Percentiles rank a stretch among this genome's conserved stretches.
Evolutionary conservation across 2,329 filamentous ascomycete species (phyloP).

Genomic region (Aspergillus pseudonomiae): DNA sequence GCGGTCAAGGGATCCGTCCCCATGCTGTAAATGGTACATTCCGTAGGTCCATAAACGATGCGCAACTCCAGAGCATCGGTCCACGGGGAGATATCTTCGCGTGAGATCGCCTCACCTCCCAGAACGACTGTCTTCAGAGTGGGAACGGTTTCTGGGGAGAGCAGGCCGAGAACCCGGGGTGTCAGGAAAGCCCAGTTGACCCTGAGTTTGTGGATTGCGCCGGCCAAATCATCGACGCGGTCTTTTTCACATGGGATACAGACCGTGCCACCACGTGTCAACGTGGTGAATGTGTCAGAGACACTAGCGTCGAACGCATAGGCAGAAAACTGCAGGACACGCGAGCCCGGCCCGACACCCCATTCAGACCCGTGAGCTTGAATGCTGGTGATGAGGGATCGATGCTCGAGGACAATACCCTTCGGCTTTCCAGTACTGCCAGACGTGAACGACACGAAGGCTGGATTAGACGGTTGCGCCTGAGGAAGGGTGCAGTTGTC

Average conservation of each 20-base stretch:
- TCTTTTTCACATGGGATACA: slow-evolving; percentile 4
- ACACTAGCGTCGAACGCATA: slow-evolving; percentile 3
- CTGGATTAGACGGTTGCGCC: not conserved
- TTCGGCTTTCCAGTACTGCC: slow-evolving; percentile 6
- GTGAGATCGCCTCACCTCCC: slow-evolving; percentile 1
- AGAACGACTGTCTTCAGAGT: slow-evolving; percentile 3
- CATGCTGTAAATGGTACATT: slow-evolving; percentile 3
- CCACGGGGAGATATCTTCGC: slow-evolving; percentile 4
- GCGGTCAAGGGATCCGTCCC: not conserved
- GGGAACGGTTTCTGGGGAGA: not conserved
- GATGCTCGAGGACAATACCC: slow-evolving; percentile 5
- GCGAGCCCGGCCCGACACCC: not conserved
- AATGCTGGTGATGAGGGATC: not conserved
- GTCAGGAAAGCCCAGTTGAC: slow-evolving; percentile 6
- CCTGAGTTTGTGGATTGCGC: not conserved
- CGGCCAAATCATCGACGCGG: not conserved
- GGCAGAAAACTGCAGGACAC: slow-evolving; percentile 9
- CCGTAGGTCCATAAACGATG: slow-evolving; percentile 8
- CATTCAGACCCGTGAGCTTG: not conserved
- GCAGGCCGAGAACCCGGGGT: slow-evolving; percentile 2
- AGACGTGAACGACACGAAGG: slow-evolving; percentile 6
- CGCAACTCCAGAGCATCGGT: not conserved
- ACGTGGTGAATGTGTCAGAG: slow-evolving; percentile 1
- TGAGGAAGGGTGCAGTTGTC: not conserved
- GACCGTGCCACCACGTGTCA: slow-evolving; percentile 1